Percentiles rank a stretch among this genome's conserved stretches.
phyloP scores from a whole-genome alignment of 345 rosid genomes.

The Pseudoturritis turrita region DNA sequence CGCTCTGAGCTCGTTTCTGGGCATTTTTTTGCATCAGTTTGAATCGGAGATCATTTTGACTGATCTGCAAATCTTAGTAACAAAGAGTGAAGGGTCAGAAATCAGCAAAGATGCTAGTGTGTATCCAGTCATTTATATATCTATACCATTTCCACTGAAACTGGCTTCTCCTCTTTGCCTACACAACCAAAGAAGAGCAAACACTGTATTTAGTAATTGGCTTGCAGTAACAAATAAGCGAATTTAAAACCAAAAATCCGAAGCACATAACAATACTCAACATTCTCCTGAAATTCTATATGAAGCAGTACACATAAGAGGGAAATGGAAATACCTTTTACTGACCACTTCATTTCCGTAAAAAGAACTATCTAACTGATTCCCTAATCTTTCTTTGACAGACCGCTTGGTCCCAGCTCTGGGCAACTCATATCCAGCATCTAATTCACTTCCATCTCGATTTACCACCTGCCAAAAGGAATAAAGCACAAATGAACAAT shows the following conservation, averaged over 20 bases:
- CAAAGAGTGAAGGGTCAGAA: conserved; percentile 37
- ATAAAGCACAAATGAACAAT: neutral
- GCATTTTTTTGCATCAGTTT: conserved; percentile 71
- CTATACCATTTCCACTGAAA: conserved; percentile 37
- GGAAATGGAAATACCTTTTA: conserved; percentile 51
- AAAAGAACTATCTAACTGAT: conserved; percentile 39
- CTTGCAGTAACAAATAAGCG: conserved; percentile 4
- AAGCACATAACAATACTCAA: neutral
- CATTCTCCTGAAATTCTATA: neutral
- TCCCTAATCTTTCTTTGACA: conserved; percentile 78
- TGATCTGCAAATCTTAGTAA: conserved; percentile 53
- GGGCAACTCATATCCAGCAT: conserved; percentile 36
- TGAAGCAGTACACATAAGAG: neutral
- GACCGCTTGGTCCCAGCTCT: conserved; percentile 69
- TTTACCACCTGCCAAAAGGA: conserved; percentile 63
- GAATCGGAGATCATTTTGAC: conserved; percentile 71
- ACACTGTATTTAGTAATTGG: neutral
- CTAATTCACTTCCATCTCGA: conserved; percentile 47
- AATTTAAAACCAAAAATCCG: neutral
- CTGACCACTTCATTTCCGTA: conserved; percentile 35
- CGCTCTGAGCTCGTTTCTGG: conserved; percentile 44
- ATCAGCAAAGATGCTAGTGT: conserved; percentile 26
- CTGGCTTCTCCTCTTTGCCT: conserved; percentile 65
- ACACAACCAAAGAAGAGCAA: conserved; percentile 30
- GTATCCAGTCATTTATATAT: conserved; percentile 47